These are phyloP conservation scores for Lodderomyces oxycetoniae DNA, from an alignment of 1,139 yeast species.

Conservation along the genomic window DNA sequence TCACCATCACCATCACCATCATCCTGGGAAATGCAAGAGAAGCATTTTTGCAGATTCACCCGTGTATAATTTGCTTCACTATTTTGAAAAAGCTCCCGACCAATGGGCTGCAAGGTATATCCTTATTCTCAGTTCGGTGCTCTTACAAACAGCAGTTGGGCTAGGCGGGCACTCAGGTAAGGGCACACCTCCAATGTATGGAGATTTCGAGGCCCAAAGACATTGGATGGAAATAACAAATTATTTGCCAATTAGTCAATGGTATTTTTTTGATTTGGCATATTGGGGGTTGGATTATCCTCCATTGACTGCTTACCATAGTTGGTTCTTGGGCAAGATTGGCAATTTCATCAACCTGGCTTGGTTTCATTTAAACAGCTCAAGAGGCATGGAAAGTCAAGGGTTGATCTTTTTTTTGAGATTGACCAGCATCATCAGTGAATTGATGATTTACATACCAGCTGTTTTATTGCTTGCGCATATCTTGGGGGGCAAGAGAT, in stretches of 20 bases:
- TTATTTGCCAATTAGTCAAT: slow-evolving; percentile 63
- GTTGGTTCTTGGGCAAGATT: slow-evolving; percentile 70
- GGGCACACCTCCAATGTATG: slow-evolving; percentile 69
- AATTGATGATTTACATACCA: slow-evolving; percentile 70
- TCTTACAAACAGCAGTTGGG: slow-evolving; percentile 81
- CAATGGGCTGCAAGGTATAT: slow-evolving; percentile 90
- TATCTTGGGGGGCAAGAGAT: slow-evolving; percentile 59
- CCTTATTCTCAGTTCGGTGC: slow-evolving; percentile 66
- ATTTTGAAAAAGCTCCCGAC: slow-evolving; percentile 57
- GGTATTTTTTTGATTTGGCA: slow-evolving; percentile 86
- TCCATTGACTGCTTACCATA: slow-evolving; percentile 92
- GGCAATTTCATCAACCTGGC: slow-evolving; percentile 57
- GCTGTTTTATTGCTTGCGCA: slow-evolving; percentile 67
- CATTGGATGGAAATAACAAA: slow-evolving; percentile 96
- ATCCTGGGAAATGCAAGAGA: not conserved
- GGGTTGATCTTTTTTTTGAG: slow-evolving; percentile 82
- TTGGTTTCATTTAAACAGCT: slow-evolving; percentile 73
- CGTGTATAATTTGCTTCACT: slow-evolving; percentile 35
- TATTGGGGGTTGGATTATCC: slow-evolving; percentile 99
- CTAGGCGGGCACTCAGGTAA: slow-evolving; percentile 82
- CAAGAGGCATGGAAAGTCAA: slow-evolving; percentile 69
- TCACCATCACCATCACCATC: slow-evolving; percentile 1
- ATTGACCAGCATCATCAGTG: slow-evolving; percentile 70
- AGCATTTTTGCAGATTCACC: slow-evolving; percentile 31
- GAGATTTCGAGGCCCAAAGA: slow-evolving; percentile 97